phyloP scores from a whole-genome alignment of 352 stramenopile genomes.

The Pythium sukuiense region DNA sequence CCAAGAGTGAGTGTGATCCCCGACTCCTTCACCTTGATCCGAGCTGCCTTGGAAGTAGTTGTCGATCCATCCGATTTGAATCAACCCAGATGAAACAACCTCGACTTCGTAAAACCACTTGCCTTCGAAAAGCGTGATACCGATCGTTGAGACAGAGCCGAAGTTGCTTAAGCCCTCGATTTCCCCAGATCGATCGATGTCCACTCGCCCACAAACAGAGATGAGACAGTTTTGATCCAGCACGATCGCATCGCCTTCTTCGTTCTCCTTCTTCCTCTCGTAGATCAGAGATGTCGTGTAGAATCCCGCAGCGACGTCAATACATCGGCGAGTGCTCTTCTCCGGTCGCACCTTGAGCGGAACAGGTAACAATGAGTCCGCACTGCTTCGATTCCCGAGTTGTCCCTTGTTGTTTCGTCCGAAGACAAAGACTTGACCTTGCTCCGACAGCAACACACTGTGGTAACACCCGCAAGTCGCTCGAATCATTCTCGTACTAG shows the following conservation, averaged over 20 bases:
- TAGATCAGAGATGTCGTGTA: constrained; percentile 88
- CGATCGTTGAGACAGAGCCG: constrained; percentile 77
- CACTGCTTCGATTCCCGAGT: constrained; percentile 81
- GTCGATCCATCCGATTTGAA: constrained; percentile 94
- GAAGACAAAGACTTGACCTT: constrained; percentile 84
- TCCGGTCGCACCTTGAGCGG: constrained; percentile 81
- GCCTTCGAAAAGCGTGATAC: constrained; percentile 69
- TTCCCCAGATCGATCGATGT: constrained; percentile 85
- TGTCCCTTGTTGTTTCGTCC: constrained; percentile 90
- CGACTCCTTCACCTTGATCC: constrained; percentile 90
- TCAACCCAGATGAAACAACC: constrained; percentile 87
- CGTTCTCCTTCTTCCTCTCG: constrained; percentile 81
- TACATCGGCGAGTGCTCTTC: constrained; percentile 71
- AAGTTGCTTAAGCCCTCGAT: constrained; percentile 90
- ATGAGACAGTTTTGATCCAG: constrained; percentile 69
- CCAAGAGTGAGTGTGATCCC: constrained; percentile 91
- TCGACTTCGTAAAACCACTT: constrained; percentile 96
- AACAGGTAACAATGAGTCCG: constrained; percentile 79
- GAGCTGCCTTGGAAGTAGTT: constrained; percentile 90
- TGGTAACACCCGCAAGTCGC: constrained; percentile 87
- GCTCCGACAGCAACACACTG: constrained; percentile 79
- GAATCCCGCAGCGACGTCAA: constrained; percentile 84
- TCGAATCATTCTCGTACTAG: constrained; percentile 67
- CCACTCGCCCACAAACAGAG: constrained; percentile 74
- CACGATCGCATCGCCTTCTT: constrained; percentile 60